phyloP scores from a whole-genome alignment of 2,329 filamentous ascomycete genomes.

The Nannizziopsis barbatae region DNA sequence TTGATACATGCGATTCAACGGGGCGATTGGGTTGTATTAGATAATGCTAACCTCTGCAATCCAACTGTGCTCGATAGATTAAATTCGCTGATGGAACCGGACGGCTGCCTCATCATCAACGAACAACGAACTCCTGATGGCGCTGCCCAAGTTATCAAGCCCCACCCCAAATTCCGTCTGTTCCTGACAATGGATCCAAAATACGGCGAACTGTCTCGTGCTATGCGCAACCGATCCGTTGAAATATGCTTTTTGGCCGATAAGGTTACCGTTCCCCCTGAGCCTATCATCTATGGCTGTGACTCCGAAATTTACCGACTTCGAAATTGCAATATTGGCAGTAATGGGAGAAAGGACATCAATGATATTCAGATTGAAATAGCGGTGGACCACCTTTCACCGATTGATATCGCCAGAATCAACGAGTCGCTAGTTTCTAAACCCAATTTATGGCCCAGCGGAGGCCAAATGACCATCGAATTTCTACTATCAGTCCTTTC shows the following conservation, averaged over 20 bases:
- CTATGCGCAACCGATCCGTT: conserved; percentile 90
- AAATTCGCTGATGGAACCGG: conserved; percentile 86
- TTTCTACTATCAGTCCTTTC: conserved; percentile 19
- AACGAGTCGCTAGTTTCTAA: conserved; percentile 22
- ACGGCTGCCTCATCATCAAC: conserved; percentile 79
- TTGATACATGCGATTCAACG: conserved; percentile 76
- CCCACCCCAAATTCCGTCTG: conserved; percentile 78
- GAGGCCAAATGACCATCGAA: background rate
- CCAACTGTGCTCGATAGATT: conserved; percentile 87
- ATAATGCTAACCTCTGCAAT: conserved; percentile 95
- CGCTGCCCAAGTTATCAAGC: conserved; percentile 64
- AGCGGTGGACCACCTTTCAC: conserved; percentile 30
- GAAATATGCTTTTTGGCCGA: conserved; percentile 65
- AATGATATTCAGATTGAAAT: conserved; percentile 21
- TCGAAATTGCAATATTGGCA: conserved; percentile 24
- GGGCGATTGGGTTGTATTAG: conserved; percentile 85
- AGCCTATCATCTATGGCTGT: conserved; percentile 26
- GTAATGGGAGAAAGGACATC: conserved; percentile 11
- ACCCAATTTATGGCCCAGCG: conserved; percentile 12
- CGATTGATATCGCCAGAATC: conserved; percentile 26
- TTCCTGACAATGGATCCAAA: conserved; percentile 89
- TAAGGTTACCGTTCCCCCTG: conserved; percentile 11
- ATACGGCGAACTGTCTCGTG: conserved; percentile 85
- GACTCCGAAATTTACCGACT: conserved; percentile 33
- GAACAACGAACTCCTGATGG: conserved; percentile 80